Evolutionary conservation across 2,329 filamentous ascomycete genomes (phyloP).

Genomic region (Botrytis hyacinthi): DNA sequence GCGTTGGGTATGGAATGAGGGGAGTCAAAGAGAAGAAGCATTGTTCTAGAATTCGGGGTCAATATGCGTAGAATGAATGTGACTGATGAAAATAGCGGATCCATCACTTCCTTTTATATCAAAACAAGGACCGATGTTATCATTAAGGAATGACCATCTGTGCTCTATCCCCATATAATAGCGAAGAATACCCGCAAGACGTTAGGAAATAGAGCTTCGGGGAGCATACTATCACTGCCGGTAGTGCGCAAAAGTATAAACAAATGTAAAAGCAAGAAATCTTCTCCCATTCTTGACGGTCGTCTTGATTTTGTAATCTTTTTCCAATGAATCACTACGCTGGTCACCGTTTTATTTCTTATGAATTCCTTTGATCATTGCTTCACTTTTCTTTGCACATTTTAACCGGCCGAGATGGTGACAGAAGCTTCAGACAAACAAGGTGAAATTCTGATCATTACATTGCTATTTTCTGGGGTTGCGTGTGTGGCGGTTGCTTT

Average conservation of each 20-base stretch:
- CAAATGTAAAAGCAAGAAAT: not conserved
- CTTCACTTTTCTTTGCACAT: not conserved
- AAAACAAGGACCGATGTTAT: not conserved
- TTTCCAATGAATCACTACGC: not conserved
- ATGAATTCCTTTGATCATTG: not conserved
- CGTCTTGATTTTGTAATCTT: not conserved
- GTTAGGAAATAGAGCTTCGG: not conserved
- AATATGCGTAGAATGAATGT: not conserved
- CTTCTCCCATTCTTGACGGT: not conserved
- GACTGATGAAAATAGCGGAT: not conserved
- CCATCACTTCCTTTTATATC: not conserved
- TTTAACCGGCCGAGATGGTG: constrained; percentile 3
- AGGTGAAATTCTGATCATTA: constrained; percentile 24
- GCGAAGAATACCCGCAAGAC: constrained; percentile 2
- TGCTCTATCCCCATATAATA: not conserved
- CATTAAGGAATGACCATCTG: constrained; percentile 7
- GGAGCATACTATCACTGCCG: not conserved
- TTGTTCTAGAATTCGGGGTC: not conserved
- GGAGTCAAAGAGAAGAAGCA: not conserved
- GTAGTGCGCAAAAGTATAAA: not conserved
- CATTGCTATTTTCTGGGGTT: constrained; percentile 38
- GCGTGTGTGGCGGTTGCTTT: constrained; percentile 43
- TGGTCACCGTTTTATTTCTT: not conserved
- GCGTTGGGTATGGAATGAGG: not conserved
- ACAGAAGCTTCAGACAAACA: not conserved